Base-by-base conservation (phyloP, 2,329 filamentous ascomycete species). In the Fusarium sp. region DNA sequence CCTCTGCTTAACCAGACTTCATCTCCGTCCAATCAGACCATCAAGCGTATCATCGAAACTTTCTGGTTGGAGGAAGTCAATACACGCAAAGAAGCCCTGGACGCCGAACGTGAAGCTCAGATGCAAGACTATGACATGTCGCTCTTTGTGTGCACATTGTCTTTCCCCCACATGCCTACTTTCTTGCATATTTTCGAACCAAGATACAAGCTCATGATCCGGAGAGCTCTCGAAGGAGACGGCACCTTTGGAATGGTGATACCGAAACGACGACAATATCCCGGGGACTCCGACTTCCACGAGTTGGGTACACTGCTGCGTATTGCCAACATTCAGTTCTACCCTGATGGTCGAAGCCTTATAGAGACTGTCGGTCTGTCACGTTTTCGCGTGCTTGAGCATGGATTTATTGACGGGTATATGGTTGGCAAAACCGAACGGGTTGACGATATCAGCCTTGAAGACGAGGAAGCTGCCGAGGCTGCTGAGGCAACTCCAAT, bases 121-220 rank as follows among this genome's bases (percentile, higher is more conserved):
- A 77, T 83, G 44, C 84, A 85, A 6, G 87, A 88, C 11, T 82
- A 88, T 19, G 86, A 89, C 34, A 85, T 90, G 6, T 87, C 92
- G 0, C 81, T 97, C 0, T 97, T 97, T 70, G 86, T 96, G 30
- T 96, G 92, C 78, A 93, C 93, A 0, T 79, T 96, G 10, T 87
- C 92, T 0, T 95, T 96, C 70, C 94, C 94, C 1, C 83, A 85
- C 3, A 93, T 95, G 87, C 93, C 91, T 1, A 94, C 92, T 0
- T 96, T 96, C 69, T 81, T 97, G 4, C 92, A 96, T 72, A 87
- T 97, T n/a, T 97, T 97, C 74, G 94, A 97, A 76, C 92, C 92
- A n/a, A 86, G 92, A 8, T 97, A 97, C 75, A 88, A 93, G 9
- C 83, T 96, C n/a, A 96, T 97, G 93, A 90, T 97, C 36, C 86